Evolutionary conservation across 2,329 filamentous ascomycete species (phyloP).

Genomic region (Sclerotinia trifoliorum): DNA sequence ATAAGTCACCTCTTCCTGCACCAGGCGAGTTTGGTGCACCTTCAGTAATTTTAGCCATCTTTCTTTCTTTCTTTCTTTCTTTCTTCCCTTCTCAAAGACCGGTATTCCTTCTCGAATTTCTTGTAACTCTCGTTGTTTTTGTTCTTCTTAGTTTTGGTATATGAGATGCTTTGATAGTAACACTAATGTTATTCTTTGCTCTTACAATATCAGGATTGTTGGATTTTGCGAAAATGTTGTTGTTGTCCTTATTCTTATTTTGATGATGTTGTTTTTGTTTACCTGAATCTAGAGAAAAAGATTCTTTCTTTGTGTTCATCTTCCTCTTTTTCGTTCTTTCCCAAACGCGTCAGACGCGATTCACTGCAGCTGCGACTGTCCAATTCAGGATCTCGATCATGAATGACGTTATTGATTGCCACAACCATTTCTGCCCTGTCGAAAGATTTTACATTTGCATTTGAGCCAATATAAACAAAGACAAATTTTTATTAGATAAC

Average conservation of each 20-base stretch:
- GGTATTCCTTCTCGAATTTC: neutral
- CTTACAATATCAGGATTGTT: neutral
- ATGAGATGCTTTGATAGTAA: neutral
- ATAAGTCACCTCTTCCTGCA: neutral
- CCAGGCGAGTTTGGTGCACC: neutral
- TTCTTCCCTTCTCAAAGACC: neutral
- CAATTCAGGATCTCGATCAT: neutral
- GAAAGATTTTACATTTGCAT: neutral
- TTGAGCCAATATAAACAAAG: conserved; percentile 4
- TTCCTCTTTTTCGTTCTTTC: neutral
- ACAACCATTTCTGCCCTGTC: neutral
- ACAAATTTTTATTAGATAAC: neutral
- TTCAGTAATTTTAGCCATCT: neutral
- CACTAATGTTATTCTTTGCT: neutral
- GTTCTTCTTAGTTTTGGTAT: no score
- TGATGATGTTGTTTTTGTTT: neutral
- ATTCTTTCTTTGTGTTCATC: no score
- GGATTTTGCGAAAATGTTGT: neutral
- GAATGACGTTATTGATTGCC: neutral
- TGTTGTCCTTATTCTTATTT: neutral
- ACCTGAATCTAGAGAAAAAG: neutral
- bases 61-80: no score
- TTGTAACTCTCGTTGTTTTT: neutral
- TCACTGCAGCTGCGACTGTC: neutral
- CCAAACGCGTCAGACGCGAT: neutral